Evolutionary conservation across 2,329 filamentous ascomycete species (phyloP), one percentile per base, ranked within the genome.

Genomic region (Fusarium ambrosium): DNA sequence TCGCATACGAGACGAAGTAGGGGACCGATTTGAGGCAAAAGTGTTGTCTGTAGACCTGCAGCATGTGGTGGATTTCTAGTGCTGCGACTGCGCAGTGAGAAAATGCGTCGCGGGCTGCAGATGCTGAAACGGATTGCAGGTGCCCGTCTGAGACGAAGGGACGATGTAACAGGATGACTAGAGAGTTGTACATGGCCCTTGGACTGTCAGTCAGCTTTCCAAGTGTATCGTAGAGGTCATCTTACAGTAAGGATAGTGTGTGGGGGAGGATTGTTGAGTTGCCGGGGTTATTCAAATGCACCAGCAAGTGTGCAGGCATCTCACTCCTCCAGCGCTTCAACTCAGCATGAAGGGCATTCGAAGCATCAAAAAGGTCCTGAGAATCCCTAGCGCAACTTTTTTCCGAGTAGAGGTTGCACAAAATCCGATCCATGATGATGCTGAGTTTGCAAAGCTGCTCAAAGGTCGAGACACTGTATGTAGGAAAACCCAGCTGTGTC

Each of bases 1-100:
- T 88, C 0, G 88, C 86, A 71, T 90, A 90, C 0, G 86, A 87
- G 18, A 89, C 82, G 2, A 89, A 79, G 58, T 89, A 89, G 0
- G 88, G 87, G 0, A 87, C 84, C 9, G 83, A 78, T 14, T 79
- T 78, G 2, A 88, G 81, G 1, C 84, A 86, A 43, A 85, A 89
- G 0, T 82, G 76, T 16, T 79, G 78, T 13, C 84, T 81, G 53
- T 88, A 88, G 4, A 81, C 74, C 24, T 81, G 81, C 0, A 89
- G 68, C 0, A 88, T 74, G 1, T 81, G 74, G 7, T 85, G 82
- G 3, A 87, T 87, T 6, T 84, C 81, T 14, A 80, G 76, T 0
- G 87, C 87, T 0, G 87, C 86, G 0, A 79, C 77, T 0, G 84
- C 82, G 62, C 87, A 89, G 27, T 79, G 80, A 24, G 80, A 75